Conservation (phyloP, 208 protist genomes). For the Herpetomonas samuelpessoai region DNA sequence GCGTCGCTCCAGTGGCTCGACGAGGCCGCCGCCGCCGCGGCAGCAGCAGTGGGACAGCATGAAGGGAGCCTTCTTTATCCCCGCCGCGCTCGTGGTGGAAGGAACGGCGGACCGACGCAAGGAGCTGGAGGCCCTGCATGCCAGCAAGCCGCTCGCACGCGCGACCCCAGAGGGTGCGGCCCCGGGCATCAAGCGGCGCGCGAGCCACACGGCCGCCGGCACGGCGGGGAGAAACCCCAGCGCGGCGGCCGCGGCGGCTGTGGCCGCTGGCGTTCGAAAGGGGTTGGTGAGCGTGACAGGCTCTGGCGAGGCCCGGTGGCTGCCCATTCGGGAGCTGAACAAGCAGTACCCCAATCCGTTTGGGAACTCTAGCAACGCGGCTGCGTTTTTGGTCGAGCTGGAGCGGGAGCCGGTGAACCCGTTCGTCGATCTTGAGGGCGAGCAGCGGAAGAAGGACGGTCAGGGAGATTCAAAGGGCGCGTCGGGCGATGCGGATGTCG, state of each 20-base stretch:
- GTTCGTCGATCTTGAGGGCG: slow-evolving; percentile 53
- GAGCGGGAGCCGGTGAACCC: slow-evolving; percentile 81
- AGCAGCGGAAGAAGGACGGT: slow-evolving; percentile 13
- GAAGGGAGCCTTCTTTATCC: slow-evolving; percentile 33
- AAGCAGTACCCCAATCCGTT: slow-evolving; percentile 83
- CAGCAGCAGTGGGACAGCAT: slow-evolving; percentile 14
- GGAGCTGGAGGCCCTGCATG: slow-evolving; percentile 30
- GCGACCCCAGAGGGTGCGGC: slow-evolving; percentile 76
- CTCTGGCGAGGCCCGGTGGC: no score
- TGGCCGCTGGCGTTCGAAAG: background rate
- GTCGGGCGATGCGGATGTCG: background rate
- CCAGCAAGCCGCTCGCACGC: slow-evolving; percentile 20
- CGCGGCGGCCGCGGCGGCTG: background rate
- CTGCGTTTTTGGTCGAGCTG: slow-evolving; percentile 41
- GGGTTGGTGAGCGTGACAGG: no score
- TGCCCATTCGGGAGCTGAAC: slow-evolving; percentile 61
- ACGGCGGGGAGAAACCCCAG: background rate
- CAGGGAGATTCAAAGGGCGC: background rate
- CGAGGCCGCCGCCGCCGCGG: background rate
- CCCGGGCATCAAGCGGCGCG: slow-evolving; percentile 54
- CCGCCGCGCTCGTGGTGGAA: slow-evolving; percentile 34
- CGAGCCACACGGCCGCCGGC: slow-evolving; percentile 9
- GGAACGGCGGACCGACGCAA: slow-evolving; percentile 51
- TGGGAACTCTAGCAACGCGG: slow-evolving; percentile 61
- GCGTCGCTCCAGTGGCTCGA: background rate